phyloP scores from a whole-genome alignment of 164 flowering plant genomes.

The Aristolochia californica region DNA sequence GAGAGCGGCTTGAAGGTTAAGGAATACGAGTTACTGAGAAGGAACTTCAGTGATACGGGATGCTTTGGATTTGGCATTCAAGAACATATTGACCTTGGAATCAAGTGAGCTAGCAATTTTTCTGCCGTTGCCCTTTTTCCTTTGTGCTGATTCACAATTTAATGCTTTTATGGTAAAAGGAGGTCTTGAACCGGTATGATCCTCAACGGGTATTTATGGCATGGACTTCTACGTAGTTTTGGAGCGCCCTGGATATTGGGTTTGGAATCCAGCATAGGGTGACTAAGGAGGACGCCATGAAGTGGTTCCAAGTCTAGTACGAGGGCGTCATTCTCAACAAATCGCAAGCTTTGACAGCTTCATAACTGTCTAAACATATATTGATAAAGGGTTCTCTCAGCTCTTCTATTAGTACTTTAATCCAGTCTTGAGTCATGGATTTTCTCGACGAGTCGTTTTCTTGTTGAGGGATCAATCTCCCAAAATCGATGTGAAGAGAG shows the following conservation, averaged over 20 bases:
- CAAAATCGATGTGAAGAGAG: no score
- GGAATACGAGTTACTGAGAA: slow-evolving; percentile 54
- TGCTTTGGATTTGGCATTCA: slow-evolving; percentile 72
- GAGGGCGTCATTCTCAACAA: slow-evolving; percentile 32
- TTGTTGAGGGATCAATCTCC: no score
- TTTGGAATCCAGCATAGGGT: slow-evolving; percentile 28
- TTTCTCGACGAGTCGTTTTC: no score
- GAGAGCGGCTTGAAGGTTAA: slow-evolving; percentile 72
- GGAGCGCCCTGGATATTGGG: slow-evolving; percentile 29
- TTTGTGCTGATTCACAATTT: not conserved
- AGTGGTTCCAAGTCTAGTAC: slow-evolving; percentile 30
- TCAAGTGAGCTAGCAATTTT: slow-evolving; percentile 32
- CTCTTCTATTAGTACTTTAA: no score
- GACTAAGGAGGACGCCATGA: slow-evolving; percentile 29
- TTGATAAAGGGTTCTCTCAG: no score
- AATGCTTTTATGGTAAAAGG: not conserved
- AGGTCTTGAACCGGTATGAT: slow-evolving; percentile 16
- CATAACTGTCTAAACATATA: no score
- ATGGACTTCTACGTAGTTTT: slow-evolving; percentile 28
- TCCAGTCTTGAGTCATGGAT: no score
- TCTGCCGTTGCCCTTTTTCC: not conserved
- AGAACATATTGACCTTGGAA: slow-evolving; percentile 67
- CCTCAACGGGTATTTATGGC: slow-evolving; percentile 29
- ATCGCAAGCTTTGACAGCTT: slow-evolving; percentile 10
- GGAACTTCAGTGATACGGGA: slow-evolving; percentile 64